Evolutionary conservation across 148 eudicot genomes (phyloP).

Genomic region (Drosera capensis): DNA sequence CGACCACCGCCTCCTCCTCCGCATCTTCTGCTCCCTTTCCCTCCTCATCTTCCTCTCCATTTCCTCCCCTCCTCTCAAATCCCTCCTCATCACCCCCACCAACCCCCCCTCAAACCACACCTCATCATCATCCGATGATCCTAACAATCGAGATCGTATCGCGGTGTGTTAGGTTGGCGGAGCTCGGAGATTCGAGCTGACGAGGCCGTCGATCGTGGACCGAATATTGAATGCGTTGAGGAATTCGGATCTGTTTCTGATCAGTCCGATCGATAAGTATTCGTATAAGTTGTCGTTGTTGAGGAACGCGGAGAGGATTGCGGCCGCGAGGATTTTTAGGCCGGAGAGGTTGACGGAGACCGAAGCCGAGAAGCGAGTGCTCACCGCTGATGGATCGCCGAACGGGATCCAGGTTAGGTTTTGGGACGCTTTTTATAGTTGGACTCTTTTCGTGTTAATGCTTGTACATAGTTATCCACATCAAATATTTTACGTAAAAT

Average conservation of each 20-base stretch:
- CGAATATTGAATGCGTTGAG: conserved; percentile 32
- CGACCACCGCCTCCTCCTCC: not conserved
- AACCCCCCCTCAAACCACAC: not conserved
- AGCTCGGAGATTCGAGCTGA: conserved; percentile 74
- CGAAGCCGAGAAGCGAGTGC: conserved; percentile 48
- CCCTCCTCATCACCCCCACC: not conserved
- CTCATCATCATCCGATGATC: not conserved
- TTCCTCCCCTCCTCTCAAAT: not conserved
- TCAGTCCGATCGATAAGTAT: conserved; percentile 52
- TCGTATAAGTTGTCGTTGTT: conserved; percentile 50
- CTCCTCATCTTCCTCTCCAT: not conserved
- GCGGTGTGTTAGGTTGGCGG: conserved; percentile 91
- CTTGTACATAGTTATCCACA: not conserved
- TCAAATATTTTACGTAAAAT: too few relatives aligned
- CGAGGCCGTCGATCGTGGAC: conserved; percentile 70
- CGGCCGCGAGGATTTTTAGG: conserved; percentile 35
- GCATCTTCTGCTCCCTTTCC: not conserved
- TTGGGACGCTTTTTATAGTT: too few relatives aligned
- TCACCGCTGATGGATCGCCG: conserved; percentile 70
- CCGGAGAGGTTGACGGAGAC: conserved; percentile 37
- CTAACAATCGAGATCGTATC: conserved; percentile 13
- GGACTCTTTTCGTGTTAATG: too few relatives aligned
- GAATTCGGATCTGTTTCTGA: conserved; percentile 59
- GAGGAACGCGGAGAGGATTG: conserved; percentile 34
- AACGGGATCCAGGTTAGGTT: conserved; percentile 74